These are phyloP conservation scores for Debaryomyces tyrocola DNA, from an alignment of 805 yeast genomes.

Conservation along the genomic window DNA sequence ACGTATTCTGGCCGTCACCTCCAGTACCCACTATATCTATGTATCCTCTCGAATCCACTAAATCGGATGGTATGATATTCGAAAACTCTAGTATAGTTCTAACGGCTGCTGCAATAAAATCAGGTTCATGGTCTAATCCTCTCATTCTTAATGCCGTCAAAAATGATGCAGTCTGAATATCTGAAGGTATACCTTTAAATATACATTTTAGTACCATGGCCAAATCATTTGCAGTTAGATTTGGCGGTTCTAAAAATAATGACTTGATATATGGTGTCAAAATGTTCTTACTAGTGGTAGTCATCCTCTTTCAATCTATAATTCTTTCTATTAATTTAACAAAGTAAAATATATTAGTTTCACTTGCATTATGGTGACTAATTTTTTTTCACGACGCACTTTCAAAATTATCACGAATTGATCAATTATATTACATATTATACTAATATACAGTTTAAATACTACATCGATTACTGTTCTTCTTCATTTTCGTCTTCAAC, in stretches of 20 bases:
- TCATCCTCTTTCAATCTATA: neutral
- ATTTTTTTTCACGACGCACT: neutral
- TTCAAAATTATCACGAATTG: too few species aligned
- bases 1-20: conserved; percentile 97
- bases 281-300: conserved; percentile 20
- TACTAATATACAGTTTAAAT: neutral
- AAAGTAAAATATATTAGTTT: neutral
- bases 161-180: conserved; percentile 75
- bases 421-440: neutral
- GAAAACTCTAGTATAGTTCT: conserved; percentile 68
- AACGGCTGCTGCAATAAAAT: conserved; percentile 84
- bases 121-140: conserved; percentile 79
- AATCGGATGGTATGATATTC: conserved; percentile 46
- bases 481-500: conserved; percentile 2
- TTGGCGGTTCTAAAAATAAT: conserved; percentile 59
- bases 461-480: neutral
- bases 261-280: conserved; percentile 64
- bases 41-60: conserved; percentile 51
- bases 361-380: neutral
- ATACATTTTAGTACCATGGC: conserved; percentile 60
- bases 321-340: neutral
- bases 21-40: conserved; percentile 98
- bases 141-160: conserved; percentile 72
- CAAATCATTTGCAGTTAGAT: conserved; percentile 64
- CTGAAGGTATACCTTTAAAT: conserved; percentile 59